Base-by-base conservation (phyloP, 352 stramenopile genomes). In the Pythium rhizo-oryzae region DNA sequence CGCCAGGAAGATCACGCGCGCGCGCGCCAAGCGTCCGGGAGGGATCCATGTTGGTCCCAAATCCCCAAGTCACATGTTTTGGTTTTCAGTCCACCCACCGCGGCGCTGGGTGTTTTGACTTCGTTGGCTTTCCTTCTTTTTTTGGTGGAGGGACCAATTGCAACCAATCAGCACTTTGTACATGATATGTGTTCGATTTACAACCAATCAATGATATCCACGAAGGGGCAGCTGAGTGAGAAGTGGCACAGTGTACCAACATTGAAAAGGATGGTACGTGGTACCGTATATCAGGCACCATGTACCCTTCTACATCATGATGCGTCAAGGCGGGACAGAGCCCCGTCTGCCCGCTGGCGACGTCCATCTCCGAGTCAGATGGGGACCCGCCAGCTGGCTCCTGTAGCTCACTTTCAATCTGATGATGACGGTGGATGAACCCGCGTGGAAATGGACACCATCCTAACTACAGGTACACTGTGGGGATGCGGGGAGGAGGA, bases 1-100 rank as follows among this genome's bases (percentile, higher is more conserved):
- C 23, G 18, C 46, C 19, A 13, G 47, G 35, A 33, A 46, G 43
- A 47, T 65, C 41, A 30, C 7, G 43, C 23, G 28, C 64, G n/a
- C n/a, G 23, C 11, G 23, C 58, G 11, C 37, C 47, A 37, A 56
- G n/a, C 21, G 41, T n/a, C n/a, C 23, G 8, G 23, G 53, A 55
- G 59, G 55, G 55, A 70, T 70, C 64, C 64, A 70, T 70, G 47
- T 63, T 55, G 8, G 15, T 53, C 35, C 53, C 54, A 63, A 53
- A 25, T 37, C 15, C 56, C 24, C 60, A 65, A 70, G 64, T 70
- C 64, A 70, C 64, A 70, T 70, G 55, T 44, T 70, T 58, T 68
- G 52, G 30, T 59, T 59, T 59, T 59, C 41, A n/a, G 41, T 47
- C 41, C 41, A 47, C 41, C 41, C 41, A 47, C 41, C 41, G 21